A percentile compares a stretch with the other conserved stretches of the same genome.
Conservation (phyloP, 2,329 filamentous ascomycete species). For the Hymenoscyphus albidus region DNA sequence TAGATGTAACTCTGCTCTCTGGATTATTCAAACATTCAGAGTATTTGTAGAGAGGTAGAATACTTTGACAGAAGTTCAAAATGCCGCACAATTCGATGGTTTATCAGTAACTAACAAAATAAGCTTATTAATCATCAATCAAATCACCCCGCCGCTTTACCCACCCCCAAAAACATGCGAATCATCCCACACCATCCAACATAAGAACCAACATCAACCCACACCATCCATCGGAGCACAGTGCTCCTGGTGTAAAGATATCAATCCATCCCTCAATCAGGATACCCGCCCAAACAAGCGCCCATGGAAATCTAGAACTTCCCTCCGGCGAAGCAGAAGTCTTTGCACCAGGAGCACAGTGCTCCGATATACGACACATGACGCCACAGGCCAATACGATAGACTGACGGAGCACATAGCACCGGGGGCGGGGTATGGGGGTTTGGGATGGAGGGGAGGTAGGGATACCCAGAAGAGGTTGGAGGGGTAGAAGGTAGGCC, state of each 20-base stretch:
- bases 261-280: not conserved
- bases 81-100: too few relatives aligned
- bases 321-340: not conserved
- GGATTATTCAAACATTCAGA: too few relatives aligned
- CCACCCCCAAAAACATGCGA: not conserved
- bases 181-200: not conserved
- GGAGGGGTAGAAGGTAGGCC: slow-evolving; percentile 5
- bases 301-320: not conserved
- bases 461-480: slow-evolving; percentile 5
- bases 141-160: not conserved
- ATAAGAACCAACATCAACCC: too few relatives aligned
- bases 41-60: too few relatives aligned
- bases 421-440: slow-evolving; percentile 7
- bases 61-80: too few relatives aligned
- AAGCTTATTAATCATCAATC: too few relatives aligned
- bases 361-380: slow-evolving; percentile 6
- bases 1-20: too few relatives aligned
- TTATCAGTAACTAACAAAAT: too few relatives aligned
- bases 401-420: slow-evolving; percentile 9
- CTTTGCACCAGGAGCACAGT: slow-evolving; percentile 13
- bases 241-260: slow-evolving; percentile 6
- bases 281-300: not conserved
- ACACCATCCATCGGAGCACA: slow-evolving; percentile 5
- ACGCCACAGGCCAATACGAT: not conserved
- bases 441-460: not conserved